Percentiles rank a stretch among this genome's conserved stretches.
Evolutionary conservation across 2,329 filamentous ascomycete genomes (phyloP).

Genomic region (Arthrinium puccinioides): DNA sequence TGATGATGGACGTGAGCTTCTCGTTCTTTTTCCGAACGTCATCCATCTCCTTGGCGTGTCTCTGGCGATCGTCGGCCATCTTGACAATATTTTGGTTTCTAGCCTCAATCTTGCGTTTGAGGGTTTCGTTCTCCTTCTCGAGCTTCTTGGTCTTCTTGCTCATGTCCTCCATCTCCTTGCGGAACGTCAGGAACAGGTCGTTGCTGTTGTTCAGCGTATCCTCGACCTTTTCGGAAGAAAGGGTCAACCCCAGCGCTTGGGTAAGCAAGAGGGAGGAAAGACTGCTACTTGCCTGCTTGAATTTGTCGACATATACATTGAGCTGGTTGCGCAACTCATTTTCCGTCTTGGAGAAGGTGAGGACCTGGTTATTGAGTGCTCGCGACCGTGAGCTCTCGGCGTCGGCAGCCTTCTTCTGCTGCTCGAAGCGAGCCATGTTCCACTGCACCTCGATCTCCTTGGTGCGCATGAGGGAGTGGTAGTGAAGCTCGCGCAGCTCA

Average conservation of each 20-base stretch:
- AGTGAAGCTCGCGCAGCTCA: constrained; percentile 89
- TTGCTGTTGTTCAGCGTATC: constrained; percentile 98
- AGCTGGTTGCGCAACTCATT: constrained; percentile 88
- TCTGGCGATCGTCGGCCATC: constrained; percentile 89
- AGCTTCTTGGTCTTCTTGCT: constrained; percentile 96
- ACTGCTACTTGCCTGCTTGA: constrained; percentile 77
- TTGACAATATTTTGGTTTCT: constrained; percentile 93
- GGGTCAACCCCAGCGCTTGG: constrained; percentile 10
- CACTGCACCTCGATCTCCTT: constrained; percentile 96
- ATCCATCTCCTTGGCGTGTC: constrained; percentile 69
- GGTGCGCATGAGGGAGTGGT: constrained; percentile 82
- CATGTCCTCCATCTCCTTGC: constrained; percentile 99
- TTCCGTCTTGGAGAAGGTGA: constrained; percentile 93
- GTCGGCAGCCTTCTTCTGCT: constrained; percentile 83
- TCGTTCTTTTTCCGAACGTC: constrained; percentile 77
- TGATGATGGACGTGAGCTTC: constrained; percentile 89
- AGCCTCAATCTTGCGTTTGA: constrained; percentile 88
- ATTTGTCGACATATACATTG: constrained; percentile 98
- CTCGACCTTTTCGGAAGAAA: constrained; percentile 63
- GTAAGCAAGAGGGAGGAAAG: constrained; percentile 15
- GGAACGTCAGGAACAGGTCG: constrained; percentile 91
- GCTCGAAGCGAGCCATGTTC: constrained; percentile 80
- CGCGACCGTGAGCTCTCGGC: constrained; percentile 72
- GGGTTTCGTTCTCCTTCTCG: constrained; percentile 89
- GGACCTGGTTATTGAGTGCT: constrained; percentile 83